These are phyloP conservation scores for Diaporthe australafricana DNA, from an alignment of 2,329 filamentous ascomycete species.

Conservation along the genomic window DNA sequence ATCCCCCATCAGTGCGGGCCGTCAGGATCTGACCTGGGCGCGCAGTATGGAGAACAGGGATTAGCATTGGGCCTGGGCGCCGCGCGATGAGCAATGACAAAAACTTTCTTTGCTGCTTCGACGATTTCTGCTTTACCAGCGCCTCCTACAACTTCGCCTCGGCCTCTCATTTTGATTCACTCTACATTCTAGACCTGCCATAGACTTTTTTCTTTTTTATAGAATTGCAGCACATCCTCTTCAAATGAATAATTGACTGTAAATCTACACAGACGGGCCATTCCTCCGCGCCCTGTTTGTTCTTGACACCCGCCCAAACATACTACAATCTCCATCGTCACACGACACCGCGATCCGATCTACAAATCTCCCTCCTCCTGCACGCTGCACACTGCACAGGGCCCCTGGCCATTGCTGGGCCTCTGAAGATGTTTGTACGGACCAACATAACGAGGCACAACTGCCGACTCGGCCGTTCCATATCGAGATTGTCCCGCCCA, in stretches of 20 bases:
- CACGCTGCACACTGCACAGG: neutral
- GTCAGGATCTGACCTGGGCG: neutral
- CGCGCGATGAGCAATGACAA: constrained; percentile 17
- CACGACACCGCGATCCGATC: constrained; percentile 30
- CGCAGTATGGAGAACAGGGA: too few species aligned
- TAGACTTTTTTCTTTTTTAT: neutral
- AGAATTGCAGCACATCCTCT: neutral
- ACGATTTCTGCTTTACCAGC: neutral
- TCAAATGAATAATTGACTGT: constrained; percentile 31
- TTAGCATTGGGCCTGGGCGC: constrained; percentile 1
- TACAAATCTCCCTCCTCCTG: constrained; percentile 20
- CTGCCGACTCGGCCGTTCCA: constrained; percentile 41
- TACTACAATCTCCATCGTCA: constrained; percentile 34
- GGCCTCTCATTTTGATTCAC: neutral
- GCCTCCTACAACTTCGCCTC: neutral
- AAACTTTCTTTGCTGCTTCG: constrained; percentile 20
- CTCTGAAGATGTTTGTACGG: constrained; percentile 47
- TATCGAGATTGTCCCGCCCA: constrained; percentile 24
- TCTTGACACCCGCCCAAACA: constrained; percentile 25
- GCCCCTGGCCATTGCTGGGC: constrained; percentile 35
- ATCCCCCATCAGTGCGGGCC: neutral
- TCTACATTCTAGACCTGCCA: neutral
- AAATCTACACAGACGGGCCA: constrained; percentile 17
- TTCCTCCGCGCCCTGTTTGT: constrained; percentile 25
- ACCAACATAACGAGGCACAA: constrained; percentile 43